phyloP scores from a whole-genome alignment of 306 rosid genomes.

The Cajanus cajan region DNA sequence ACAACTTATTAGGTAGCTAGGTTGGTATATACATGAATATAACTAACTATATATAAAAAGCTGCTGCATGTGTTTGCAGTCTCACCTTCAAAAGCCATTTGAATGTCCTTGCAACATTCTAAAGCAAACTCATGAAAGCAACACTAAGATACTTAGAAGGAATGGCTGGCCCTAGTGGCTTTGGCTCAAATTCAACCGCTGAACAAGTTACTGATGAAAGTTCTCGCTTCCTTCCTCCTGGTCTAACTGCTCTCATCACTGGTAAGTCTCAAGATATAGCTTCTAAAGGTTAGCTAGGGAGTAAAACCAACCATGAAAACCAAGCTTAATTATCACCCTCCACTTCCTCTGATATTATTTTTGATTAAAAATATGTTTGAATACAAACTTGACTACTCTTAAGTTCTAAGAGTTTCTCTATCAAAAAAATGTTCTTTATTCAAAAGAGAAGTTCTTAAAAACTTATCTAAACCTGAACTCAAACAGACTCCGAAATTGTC shows the following conservation, averaged over 20 bases:
- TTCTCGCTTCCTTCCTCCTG: conserved; percentile 35
- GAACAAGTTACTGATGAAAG: conserved; percentile 71
- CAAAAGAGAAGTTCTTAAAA: too few relatives aligned
- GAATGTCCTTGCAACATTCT: conserved; percentile 1
- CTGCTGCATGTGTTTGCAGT: conserved; percentile 21
- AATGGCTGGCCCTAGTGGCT: conserved; percentile 95
- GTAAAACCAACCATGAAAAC: neutral
- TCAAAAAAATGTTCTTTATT: too few relatives aligned
- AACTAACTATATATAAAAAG: neutral
- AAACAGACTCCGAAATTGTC: too few relatives aligned
- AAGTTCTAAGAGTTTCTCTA: too few relatives aligned
- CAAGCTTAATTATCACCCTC: neutral
- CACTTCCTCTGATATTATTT: neutral
- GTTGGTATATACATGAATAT: neutral
- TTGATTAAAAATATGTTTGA: too few relatives aligned
- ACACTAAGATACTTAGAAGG: conserved; percentile 87
- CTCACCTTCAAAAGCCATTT: conserved; percentile 17
- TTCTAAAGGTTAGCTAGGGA: neutral
- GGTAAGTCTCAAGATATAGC: conserved; percentile 47
- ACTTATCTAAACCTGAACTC: too few relatives aligned
- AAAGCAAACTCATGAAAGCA: conserved; percentile 60
- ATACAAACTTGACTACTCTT: too few relatives aligned
- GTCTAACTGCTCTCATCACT: conserved; percentile 81
- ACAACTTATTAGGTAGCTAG: neutral
- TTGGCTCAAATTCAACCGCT: conserved; percentile 92